phyloP scores from a whole-genome alignment of 768 basidiomycete genomes.

The Dentipellis fragilis region DNA sequence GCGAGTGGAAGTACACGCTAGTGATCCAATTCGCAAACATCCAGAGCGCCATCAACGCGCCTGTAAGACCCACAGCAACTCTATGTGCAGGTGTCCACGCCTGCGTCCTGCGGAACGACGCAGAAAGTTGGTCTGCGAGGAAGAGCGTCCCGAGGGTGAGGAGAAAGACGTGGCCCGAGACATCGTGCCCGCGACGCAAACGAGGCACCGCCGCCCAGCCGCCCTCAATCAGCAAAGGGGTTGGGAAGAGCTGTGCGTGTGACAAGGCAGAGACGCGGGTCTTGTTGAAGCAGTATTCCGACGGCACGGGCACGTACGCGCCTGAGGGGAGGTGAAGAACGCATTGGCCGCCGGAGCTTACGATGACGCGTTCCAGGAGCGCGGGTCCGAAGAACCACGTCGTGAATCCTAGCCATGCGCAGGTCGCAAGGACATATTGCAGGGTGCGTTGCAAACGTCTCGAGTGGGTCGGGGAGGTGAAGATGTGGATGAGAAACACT shows the following conservation, averaged over 20 bases:
- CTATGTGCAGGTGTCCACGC: conserved; percentile 36
- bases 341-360: conserved; percentile 69
- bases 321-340: conserved; percentile 52
- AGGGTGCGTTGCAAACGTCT: background rate
- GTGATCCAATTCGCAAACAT: conserved; percentile 72
- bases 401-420: conserved; percentile 66
- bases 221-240: conserved; percentile 26
- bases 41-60: conserved; percentile 51
- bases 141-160: conserved; percentile 73
- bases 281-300: conserved; percentile 44
- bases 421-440: conserved; percentile 51
- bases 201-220: conserved; percentile 44
- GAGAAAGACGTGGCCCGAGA: conserved; percentile 90
- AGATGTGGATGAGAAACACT: conserved; percentile 48
- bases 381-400: conserved; percentile 86
- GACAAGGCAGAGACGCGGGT: conserved; percentile 43
- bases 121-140: conserved; percentile 63
- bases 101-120: conserved; percentile 28
- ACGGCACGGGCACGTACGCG: conserved; percentile 41
- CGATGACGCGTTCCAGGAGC: conserved; percentile 54
- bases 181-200: conserved; percentile 77
- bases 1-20: conserved; percentile 84
- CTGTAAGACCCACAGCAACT: conserved; percentile 35
- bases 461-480: conserved; percentile 37
- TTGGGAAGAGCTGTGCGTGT: conserved; percentile 55